Conservation (phyloP, 495 filamentous ascomycete species). For the Penicillium cinerascens region DNA sequence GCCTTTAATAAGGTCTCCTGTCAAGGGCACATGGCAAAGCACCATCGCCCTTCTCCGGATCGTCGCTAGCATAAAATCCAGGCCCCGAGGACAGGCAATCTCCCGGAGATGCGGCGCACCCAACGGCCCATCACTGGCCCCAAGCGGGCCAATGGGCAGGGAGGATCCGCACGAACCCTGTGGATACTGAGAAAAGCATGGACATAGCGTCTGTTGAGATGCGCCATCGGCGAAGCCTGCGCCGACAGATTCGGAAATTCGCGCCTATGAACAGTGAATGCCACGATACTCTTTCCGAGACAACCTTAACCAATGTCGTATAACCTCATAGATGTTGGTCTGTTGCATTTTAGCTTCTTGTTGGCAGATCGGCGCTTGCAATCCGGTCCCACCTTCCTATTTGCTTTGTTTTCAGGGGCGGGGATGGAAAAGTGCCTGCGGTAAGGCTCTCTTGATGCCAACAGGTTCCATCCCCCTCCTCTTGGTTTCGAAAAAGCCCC, state of each 20-base stretch:
- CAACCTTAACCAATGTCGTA: background rate
- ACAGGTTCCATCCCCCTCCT: background rate
- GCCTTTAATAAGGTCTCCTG: slow-evolving; percentile 7
- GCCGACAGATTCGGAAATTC: background rate
- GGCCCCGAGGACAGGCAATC: slow-evolving; percentile 12
- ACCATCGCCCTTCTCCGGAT: slow-evolving; percentile 17
- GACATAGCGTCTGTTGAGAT: slow-evolving; percentile 15
- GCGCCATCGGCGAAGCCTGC: background rate
- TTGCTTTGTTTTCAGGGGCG: background rate
- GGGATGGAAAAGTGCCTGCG: background rate
- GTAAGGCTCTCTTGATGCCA: background rate
- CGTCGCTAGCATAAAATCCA: slow-evolving; percentile 12
- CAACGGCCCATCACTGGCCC: slow-evolving; percentile 2
- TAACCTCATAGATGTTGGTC: background rate
- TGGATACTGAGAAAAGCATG: slow-evolving; percentile 23
- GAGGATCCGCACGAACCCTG: slow-evolving; percentile 17
- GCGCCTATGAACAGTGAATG: background rate
- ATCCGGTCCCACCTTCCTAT: background rate
- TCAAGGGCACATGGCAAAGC: background rate
- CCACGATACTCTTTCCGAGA: background rate
- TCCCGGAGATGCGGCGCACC: slow-evolving; percentile 12
- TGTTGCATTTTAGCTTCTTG: background rate
- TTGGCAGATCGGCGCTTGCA: background rate
- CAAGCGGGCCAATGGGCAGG: slow-evolving; percentile 11
- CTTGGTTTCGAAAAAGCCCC: too few relatives aligned